phyloP scores from a whole-genome alignment of 805 yeast genomes.

The Danielia reshetovae region DNA sequence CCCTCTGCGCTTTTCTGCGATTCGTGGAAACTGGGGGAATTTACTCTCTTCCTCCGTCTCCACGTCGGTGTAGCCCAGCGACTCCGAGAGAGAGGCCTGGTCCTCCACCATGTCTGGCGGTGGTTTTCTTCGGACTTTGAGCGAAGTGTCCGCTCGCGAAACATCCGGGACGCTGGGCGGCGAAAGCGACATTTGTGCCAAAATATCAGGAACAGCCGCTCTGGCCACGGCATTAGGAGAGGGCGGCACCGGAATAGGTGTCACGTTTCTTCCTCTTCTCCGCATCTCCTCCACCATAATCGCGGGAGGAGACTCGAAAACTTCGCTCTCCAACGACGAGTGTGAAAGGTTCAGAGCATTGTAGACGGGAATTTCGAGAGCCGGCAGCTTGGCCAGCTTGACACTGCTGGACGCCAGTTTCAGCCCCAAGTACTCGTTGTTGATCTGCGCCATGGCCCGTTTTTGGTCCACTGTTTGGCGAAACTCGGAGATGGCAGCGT shows the following conservation, averaged over 20 bases:
- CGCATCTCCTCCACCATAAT: conserved; percentile 1
- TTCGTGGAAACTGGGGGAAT: conserved; percentile 35
- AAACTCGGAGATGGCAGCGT: conserved; percentile 26
- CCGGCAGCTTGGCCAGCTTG: not conserved
- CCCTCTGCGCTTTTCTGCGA: conserved; percentile 13
- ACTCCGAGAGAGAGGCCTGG: not conserved
- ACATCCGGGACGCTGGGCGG: conserved; percentile 6
- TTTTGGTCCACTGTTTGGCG: conserved; percentile 37
- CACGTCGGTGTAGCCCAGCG: conserved; percentile 1
- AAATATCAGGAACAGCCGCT: conserved; percentile 13
- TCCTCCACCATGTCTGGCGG: conserved; percentile 7
- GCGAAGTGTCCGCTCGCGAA: conserved; percentile 5
- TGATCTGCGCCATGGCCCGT: conserved; percentile 18
- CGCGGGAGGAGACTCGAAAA: conserved; percentile 17
- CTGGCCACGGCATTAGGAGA: conserved; percentile 28
- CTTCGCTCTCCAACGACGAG: conserved; percentile 25
- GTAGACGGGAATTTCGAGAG: not conserved
- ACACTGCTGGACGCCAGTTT: conserved; percentile 1
- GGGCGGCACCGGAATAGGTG: conserved; percentile 26
- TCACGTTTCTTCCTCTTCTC: conserved; percentile 5
- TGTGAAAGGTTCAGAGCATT: conserved; percentile 16
- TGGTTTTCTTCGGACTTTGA: conserved; percentile 12
- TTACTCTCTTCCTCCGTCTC: conserved; percentile 6
- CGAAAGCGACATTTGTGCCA: conserved; percentile 14
- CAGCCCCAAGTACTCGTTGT: conserved; percentile 1